Percentiles rank a stretch among this genome's conserved stretches.
Evolutionary conservation across 2,329 filamentous ascomycete species (phyloP).

Genomic region (Capronia coronata): DNA sequence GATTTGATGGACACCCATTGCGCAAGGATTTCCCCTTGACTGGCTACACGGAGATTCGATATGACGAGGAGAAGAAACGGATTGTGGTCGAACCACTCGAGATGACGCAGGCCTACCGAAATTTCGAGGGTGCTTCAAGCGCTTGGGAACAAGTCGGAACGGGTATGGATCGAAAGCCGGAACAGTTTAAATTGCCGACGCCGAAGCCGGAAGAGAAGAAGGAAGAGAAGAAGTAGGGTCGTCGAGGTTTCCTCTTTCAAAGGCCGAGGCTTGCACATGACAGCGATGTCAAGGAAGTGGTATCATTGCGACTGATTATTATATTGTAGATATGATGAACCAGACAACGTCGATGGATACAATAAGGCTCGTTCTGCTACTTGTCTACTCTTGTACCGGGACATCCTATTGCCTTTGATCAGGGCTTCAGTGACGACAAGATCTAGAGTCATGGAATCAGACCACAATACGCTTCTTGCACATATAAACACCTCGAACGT

Average conservation of each 20-base stretch:
- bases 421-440: no score
- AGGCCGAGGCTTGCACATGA: constrained; percentile 50
- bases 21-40: constrained; percentile 98
- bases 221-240: constrained; percentile 74
- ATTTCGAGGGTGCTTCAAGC: constrained; percentile 85
- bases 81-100: constrained; percentile 97
- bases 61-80: constrained; percentile 99
- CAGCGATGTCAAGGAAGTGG: not conserved
- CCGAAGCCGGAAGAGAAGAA: constrained; percentile 92
- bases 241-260: constrained; percentile 54
- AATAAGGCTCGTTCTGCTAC: no score
- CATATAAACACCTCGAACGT: no score
- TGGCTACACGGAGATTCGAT: constrained; percentile 95
- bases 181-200: constrained; percentile 87
- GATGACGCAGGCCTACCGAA: constrained; percentile 95
- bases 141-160: constrained; percentile 62
- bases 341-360: no score
- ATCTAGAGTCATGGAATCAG: no score
- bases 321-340: no score
- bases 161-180: constrained; percentile 72
- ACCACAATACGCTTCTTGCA: no score
- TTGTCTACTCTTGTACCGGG: no score
- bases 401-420: no score
- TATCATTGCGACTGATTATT: no score
- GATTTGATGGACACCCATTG: constrained; percentile 94